phyloP scores from a whole-genome alignment of 108 stramenopile species.

The Pseudonitzschia multistriata region DNA sequence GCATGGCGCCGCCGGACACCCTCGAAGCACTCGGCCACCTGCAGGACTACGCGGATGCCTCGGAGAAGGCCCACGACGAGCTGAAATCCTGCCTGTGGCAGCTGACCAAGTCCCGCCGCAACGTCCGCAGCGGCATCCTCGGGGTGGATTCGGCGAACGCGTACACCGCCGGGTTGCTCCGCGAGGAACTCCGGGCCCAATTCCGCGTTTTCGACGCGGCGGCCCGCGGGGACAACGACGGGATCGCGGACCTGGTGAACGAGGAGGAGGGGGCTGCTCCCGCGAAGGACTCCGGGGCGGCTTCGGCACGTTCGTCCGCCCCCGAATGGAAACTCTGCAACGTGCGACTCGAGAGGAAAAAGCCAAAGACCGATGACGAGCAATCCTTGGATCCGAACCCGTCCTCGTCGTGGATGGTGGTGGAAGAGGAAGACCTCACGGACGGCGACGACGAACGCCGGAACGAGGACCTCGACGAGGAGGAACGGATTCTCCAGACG shows the following conservation, averaged over 20 bases:
- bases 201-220: neutral
- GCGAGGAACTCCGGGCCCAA: constrained; percentile 32
- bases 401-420: neutral
- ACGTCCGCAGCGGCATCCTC: constrained; percentile 17
- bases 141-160: constrained; percentile 12
- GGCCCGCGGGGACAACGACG: neutral
- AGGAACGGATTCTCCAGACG: neutral
- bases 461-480: too few species aligned
- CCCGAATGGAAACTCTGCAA: constrained; percentile 19
- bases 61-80: constrained; percentile 1
- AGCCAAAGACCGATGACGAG: neutral
- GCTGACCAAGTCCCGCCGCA: constrained; percentile 30
- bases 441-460: neutral
- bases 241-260: neutral
- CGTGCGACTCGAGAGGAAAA: neutral
- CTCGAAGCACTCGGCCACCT: constrained; percentile 7
- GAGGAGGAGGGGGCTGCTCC: neutral
- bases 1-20: neutral
- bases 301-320: too few species aligned
- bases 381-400: neutral
- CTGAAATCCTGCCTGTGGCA: constrained; percentile 32
- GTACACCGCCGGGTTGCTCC: constrained; percentile 20
- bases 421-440: neutral
- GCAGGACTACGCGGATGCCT: constrained; percentile 17
- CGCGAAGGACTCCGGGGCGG: neutral